Conservation (phyloP, 2,329 filamentous ascomycete genomes). For the Alternaria incomplexa region DNA sequence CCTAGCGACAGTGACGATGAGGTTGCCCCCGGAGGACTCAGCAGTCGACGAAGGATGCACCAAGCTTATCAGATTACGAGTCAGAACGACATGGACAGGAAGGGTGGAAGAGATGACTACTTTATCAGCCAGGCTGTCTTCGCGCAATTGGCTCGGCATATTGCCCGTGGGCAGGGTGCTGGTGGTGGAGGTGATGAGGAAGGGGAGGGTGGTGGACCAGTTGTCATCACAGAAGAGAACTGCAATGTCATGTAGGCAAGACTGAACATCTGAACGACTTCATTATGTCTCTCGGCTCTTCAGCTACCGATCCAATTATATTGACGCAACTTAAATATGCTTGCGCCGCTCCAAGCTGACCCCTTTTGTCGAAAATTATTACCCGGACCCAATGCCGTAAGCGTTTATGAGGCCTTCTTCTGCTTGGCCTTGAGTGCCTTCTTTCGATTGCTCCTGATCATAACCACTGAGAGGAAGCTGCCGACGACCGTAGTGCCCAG, state of each 20-base stretch:
- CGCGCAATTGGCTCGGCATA: conserved; percentile 45
- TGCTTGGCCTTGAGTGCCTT: conserved; percentile 93
- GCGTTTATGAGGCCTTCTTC: conserved; percentile 72
- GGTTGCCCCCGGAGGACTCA: conserved; percentile 55
- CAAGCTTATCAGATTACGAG: conserved; percentile 66
- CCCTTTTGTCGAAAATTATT: not conserved
- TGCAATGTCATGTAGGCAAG: conserved; percentile 36
- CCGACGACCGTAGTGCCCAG: conserved; percentile 92
- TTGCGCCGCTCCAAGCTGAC: not conserved
- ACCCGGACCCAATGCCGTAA: not conserved
- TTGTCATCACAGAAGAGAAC: conserved; percentile 40
- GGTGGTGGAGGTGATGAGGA: conserved; percentile 26
- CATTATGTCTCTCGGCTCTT: not conserved
- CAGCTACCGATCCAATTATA: not conserved
- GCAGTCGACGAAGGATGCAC: conserved; percentile 65
- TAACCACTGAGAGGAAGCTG: conserved; percentile 93
- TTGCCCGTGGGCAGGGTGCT: conserved; percentile 30
- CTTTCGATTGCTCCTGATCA: conserved; percentile 99
- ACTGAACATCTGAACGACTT: not conserved
- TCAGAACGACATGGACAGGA: conserved; percentile 66
- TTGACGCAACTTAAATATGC: not conserved
- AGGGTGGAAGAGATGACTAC: conserved; percentile 63
- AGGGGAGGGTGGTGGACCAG: conserved; percentile 27
- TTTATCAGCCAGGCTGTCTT: conserved; percentile 57
- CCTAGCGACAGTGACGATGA: conserved; percentile 44